phyloP scores from a whole-genome alignment of 2,329 filamentous ascomycete genomes.

The Exophiala alcalophila region DNA sequence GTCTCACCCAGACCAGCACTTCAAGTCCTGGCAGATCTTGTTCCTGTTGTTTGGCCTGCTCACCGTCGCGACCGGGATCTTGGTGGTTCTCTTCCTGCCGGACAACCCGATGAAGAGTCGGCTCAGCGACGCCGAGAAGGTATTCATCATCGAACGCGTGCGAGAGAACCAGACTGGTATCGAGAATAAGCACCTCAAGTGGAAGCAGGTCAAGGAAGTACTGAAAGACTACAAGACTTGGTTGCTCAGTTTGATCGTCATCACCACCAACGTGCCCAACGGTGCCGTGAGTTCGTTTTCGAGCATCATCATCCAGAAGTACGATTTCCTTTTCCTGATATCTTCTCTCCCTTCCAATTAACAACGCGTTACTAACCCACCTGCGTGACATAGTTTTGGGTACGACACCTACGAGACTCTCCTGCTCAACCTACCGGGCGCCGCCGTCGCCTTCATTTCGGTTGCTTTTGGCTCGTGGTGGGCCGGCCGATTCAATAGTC shows the following conservation, averaged over 20 bases:
- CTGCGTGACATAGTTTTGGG: constrained; percentile 44
- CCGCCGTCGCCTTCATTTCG: constrained; percentile 43
- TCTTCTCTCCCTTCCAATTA: constrained; percentile 25
- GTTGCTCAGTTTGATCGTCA: constrained; percentile 37
- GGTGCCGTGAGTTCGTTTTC: constrained; percentile 45
- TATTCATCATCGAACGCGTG: constrained; percentile 42
- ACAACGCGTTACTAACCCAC: too few relatives aligned
- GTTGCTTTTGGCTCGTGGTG: constrained; percentile 41
- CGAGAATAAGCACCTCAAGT: constrained; percentile 51
- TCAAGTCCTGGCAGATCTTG: constrained; percentile 36
- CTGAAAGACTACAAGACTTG: constrained; percentile 46
- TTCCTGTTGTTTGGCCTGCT: constrained; percentile 47
- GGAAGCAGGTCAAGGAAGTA: constrained; percentile 46
- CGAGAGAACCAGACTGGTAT: constrained; percentile 51
- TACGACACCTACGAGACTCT: constrained; percentile 45
- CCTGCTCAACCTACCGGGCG: constrained; percentile 45
- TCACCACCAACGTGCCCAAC: constrained; percentile 41
- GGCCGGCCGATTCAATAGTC: constrained; percentile 40
- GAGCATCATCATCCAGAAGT: constrained; percentile 41
- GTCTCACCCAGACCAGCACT: constrained; percentile 27
- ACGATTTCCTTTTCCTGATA: constrained; percentile 9
- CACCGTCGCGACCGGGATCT: constrained; percentile 40
- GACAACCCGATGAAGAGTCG: constrained; percentile 42
- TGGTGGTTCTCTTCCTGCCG: constrained; percentile 41
- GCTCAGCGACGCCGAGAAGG: constrained; percentile 39